Base-by-base conservation (phyloP, 1,284 basidiomycete genomes). In the Coniferiporia weirii region DNA sequence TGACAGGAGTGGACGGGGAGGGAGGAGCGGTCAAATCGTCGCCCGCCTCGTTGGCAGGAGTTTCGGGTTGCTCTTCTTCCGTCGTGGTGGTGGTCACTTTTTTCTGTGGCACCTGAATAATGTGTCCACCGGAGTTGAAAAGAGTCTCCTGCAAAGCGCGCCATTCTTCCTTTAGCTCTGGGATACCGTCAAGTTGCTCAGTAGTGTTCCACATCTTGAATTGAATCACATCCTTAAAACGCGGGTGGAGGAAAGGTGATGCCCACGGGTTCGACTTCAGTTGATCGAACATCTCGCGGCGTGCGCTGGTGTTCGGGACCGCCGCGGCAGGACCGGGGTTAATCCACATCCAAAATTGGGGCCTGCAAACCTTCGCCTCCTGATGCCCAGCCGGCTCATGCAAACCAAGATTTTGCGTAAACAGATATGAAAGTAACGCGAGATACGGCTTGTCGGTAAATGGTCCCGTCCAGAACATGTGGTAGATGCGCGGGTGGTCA, bases 201-300 rank as follows among this genome's bases (percentile, higher is more conserved):
- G 91, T 93, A 40, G 92, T 93, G 69, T 94, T 93, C 91, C 91
- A 94, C 67, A 93, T 79, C 68, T 87, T 90, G 76, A 94, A 94
- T 67, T 88, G 82, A 70, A 94, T 84, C 17, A 89, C 80, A 61
- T 91, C 86, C 59, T 83, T 79, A 75, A 94, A 93, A 55, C 90
- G 78, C 19, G 81, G 81, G 70, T 94, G 88, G 15, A 94, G 75
- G 75, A 94, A 91, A 0, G 92, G 91, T 2, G 89, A 82, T 1
- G 88, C 84, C 91, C 92, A 94, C 0, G 91, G 89, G 68, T 89
- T 94, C 6, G 79, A 76, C 60, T 83, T 82, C 45, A 94, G 79
- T 61, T 81, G 75, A 15, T 82, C 69, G 74, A 76, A 83, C 90
- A 91, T 74, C 74, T 90, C 84, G n/a, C 72, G 73, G 59, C 80